Conservation (phyloP, 306 rosid genomes). For the Acacia confusa region DNA sequence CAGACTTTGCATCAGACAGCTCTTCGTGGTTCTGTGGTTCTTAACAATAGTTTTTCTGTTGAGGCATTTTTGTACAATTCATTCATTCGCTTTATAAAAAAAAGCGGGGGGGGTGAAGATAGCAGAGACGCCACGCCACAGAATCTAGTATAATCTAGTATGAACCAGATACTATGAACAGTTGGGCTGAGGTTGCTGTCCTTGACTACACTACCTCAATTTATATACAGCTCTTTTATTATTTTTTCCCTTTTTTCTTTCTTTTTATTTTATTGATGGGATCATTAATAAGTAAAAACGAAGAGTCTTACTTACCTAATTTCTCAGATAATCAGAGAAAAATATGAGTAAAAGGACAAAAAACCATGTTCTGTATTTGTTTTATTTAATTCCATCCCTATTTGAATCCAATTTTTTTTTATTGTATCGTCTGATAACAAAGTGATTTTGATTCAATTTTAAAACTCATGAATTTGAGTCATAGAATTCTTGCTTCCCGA, state of each 20-base stretch:
- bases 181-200: background rate
- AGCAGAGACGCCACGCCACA: background rate
- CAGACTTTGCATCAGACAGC: background rate
- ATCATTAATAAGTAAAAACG: background rate
- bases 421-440: background rate
- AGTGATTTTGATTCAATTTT: background rate
- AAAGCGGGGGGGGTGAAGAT: background rate
- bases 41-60: background rate
- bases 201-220: background rate
- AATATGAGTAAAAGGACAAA: background rate
- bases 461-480: background rate
- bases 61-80: background rate
- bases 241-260: background rate
- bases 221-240: background rate
- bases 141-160: background rate
- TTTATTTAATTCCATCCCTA: no score
- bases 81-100: background rate
- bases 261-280: background rate
- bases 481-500: background rate
- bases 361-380: background rate
- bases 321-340: background rate
- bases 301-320: background rate
- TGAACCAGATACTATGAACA: background rate
- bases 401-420: background rate
- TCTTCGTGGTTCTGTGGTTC: background rate